A percentile compares a stretch with the other conserved stretches of the same genome.
Evolutionary conservation across 257 asterid genomes (phyloP).

Genomic region (Jasminum sambac): DNA sequence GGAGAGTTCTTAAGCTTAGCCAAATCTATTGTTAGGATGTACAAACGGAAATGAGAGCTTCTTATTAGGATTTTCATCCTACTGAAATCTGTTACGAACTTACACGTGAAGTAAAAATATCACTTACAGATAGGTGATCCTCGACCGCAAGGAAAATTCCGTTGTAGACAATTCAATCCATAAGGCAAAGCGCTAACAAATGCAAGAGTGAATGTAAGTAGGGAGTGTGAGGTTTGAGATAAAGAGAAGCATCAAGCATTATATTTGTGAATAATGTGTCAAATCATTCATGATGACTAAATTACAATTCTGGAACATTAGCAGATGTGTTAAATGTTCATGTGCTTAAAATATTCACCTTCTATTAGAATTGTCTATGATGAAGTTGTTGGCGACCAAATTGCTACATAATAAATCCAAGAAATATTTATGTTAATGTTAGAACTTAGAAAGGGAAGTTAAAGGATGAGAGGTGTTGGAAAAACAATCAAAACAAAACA

Average conservation of each 20-base stretch:
- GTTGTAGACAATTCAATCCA: conserved; percentile 72
- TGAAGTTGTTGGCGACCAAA: conserved; percentile 65
- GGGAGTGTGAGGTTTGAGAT: conserved; percentile 3
- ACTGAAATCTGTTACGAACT: background rate
- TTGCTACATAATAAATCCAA: conserved; percentile 39
- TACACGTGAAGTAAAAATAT: background rate
- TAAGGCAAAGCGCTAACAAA: conserved; percentile 46
- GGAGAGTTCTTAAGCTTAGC: background rate
- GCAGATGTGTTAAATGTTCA: background rate
- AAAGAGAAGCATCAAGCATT: conserved; percentile 7
- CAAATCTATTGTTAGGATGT: background rate
- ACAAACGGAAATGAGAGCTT: background rate
- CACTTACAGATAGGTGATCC: conserved; percentile 58
- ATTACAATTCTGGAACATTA: background rate
- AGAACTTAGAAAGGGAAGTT: background rate
- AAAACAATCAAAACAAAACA: background rate
- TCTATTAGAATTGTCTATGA: conserved; percentile 37
- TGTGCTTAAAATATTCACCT: conserved; percentile 37
- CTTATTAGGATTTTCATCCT: background rate
- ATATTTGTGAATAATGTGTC: background rate
- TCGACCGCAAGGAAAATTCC: conserved; percentile 66
- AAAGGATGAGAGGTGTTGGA: background rate
- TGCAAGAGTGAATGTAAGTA: conserved; percentile 11
- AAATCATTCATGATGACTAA: background rate
- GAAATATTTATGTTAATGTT: background rate